Evolutionary conservation across 306 rosid species (phyloP).

Genomic region (Castanea sativa): DNA sequence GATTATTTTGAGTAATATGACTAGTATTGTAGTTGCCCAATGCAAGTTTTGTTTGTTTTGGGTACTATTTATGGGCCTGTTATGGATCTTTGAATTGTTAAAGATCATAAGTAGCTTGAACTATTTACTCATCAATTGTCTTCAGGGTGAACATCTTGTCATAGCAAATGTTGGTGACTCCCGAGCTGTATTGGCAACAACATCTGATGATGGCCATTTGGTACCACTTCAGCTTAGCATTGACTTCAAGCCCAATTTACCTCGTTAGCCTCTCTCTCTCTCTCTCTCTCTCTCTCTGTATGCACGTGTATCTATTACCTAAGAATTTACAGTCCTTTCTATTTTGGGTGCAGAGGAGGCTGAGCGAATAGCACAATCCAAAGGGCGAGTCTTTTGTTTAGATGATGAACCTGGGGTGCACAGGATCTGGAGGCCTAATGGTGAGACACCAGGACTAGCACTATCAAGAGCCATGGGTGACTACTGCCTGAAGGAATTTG

Average conservation of each 20-base stretch:
- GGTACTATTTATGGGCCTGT: background rate
- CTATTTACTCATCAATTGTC: background rate
- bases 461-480: constrained; percentile 79
- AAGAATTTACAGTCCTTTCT: background rate
- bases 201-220: constrained; percentile 51
- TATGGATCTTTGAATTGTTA: background rate
- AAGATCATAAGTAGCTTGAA: constrained; percentile 6
- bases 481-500: constrained; percentile 61
- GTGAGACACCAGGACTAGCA: constrained; percentile 62
- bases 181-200: constrained; percentile 65
- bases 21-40: background rate
- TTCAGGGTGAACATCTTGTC: constrained; percentile 63
- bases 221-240: constrained; percentile 60
- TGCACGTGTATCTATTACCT: background rate
- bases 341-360: constrained; percentile 55
- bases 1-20: background rate
- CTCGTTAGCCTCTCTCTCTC: constrained; percentile 33
- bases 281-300: background rate
- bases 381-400: constrained; percentile 55
- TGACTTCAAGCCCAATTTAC: constrained; percentile 70
- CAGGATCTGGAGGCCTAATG: constrained; percentile 70
- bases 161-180: constrained; percentile 74
- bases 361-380: constrained; percentile 51
- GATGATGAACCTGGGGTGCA: constrained; percentile 71
- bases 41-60: background rate